Base-by-base conservation (phyloP, 2,329 filamentous ascomycete genomes). In the Didymella lethalis region DNA sequence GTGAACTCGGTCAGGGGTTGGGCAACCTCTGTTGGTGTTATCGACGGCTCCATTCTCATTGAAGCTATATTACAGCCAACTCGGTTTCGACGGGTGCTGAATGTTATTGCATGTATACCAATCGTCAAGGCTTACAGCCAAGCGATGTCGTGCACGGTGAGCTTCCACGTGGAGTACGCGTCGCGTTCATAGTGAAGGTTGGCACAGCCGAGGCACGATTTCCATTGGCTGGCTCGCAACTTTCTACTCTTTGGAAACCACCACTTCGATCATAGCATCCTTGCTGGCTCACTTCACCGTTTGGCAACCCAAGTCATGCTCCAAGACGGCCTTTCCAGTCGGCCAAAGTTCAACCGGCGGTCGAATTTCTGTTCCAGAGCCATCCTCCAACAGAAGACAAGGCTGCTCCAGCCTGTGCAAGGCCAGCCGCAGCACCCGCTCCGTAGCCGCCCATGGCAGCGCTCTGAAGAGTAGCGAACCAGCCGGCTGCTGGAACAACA, bases 401-500 rank as follows among this genome's bases (percentile, higher is more conserved):
- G 38, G 63, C 36, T 29, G 69, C 68, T n/a, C 66, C 66, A 26
- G 57, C 67, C 41, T 70, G 64, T 5, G 65, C 64, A 14, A 61
- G 60, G 1, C 64, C 67, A 8, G 64, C 64, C 28, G 65, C 69
- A 50, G 65, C 49, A 29, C 64, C 57, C 5, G 61, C 70, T 6
- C 73, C 72, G 38, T 69, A 74, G 4, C 73, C 73, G 4, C 71
- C 71, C 73, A 75, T 75, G 4, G 68, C 70, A 10, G 71, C 73
- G 45, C 72, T 75, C 49, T 74, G 68, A 4, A 68, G 40, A 12
- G 61, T 66, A 0, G 73, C 71, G 32, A 66, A 71, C 7, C 67
- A 5, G 6, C 67, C 64, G 5, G 65, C 62, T 20, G 71, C 66
- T 8, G 70, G 61, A 2, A 72, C 67, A n/a, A 48, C 45, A 10